Percentiles rank a stretch among this genome's conserved stretches.
phyloP scores from a whole-genome alignment of 768 basidiomycete species.

The Cystobasidium tubakii region DNA sequence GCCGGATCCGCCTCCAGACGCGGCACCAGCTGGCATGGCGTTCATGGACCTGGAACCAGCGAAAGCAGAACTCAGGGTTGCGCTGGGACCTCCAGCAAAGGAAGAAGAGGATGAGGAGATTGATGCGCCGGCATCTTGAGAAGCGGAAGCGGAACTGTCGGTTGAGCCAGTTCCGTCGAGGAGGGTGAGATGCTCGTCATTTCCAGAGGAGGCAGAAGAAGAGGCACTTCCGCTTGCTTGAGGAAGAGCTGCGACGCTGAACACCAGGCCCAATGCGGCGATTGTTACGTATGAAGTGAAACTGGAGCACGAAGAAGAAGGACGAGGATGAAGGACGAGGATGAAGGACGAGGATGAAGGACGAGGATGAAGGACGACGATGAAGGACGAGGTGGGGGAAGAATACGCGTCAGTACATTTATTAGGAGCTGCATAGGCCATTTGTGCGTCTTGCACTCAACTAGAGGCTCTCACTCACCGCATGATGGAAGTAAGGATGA shows the following conservation, averaged over 20 bases:
- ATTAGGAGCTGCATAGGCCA: not conserved
- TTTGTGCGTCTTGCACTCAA: too few relatives aligned
- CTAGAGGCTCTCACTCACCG: not conserved
- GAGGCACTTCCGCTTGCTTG: not conserved
- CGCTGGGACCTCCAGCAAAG: not conserved
- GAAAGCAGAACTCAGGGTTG: not conserved
- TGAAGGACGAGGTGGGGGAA: not conserved
- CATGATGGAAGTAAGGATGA: not conserved
- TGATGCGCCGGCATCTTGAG: too few relatives aligned
- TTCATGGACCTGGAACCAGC: not conserved
- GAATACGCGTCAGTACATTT: not conserved
- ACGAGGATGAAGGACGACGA: too few relatives aligned
- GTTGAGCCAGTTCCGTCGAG: too few relatives aligned
- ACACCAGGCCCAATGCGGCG: not conserved
- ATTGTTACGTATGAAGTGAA: not conserved
- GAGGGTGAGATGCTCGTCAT: too few relatives aligned
- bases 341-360: not conserved
- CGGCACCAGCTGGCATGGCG: not conserved
- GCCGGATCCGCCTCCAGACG: not conserved
- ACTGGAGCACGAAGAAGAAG: not conserved
- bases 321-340: not conserved
- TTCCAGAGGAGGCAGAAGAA: not conserved
- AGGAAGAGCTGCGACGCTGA: not conserved
- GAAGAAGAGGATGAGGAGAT: not conserved
- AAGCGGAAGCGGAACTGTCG: too few relatives aligned